Evolutionary conservation across 2,329 filamentous ascomycete species (phyloP).

Genomic region (Xylaria sp.): DNA sequence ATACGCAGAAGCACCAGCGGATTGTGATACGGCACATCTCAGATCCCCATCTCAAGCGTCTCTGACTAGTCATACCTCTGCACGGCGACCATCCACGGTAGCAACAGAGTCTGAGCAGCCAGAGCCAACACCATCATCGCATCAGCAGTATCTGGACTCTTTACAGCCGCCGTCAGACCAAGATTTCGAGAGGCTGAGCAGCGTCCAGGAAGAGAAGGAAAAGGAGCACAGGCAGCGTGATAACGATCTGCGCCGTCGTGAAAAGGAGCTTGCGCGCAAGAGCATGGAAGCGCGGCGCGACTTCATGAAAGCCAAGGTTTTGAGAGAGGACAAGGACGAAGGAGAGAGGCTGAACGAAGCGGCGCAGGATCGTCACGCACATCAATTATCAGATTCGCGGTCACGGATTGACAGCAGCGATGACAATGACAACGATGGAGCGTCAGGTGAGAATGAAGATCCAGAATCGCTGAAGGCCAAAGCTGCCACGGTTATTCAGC

Average conservation of each 20-base stretch:
- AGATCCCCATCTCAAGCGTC: slow-evolving; percentile 9
- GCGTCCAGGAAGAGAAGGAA: slow-evolving; percentile 61
- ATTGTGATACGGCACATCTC: neutral
- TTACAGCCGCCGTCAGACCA: slow-evolving; percentile 59
- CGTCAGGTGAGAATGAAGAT: slow-evolving; percentile 35
- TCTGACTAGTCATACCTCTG: slow-evolving; percentile 9
- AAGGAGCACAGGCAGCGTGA: slow-evolving; percentile 56
- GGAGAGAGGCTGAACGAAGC: neutral
- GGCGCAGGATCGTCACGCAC: slow-evolving; percentile 6
- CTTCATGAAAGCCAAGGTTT: slow-evolving; percentile 49
- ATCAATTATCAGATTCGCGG: slow-evolving; percentile 29
- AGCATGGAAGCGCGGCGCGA: slow-evolving; percentile 49
- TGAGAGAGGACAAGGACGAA: slow-evolving; percentile 36
- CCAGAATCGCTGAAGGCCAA: slow-evolving; percentile 48
- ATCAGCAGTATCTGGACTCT: slow-evolving; percentile 62
- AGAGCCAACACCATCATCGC: slow-evolving; percentile 36
- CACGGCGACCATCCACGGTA: slow-evolving; percentile 1
- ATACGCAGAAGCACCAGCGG: neutral
- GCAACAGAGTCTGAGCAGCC: slow-evolving; percentile 2
- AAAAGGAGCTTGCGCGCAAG: slow-evolving; percentile 35
- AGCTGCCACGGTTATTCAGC: slow-evolving; percentile 71
- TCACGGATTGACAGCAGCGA: slow-evolving; percentile 28
- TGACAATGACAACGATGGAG: neutral
- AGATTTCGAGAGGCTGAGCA: slow-evolving; percentile 61
- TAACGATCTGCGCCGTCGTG: slow-evolving; percentile 50